Evolutionary conservation across 306 rosid genomes (phyloP).

Genomic region (Trifolium fragiferum): DNA sequence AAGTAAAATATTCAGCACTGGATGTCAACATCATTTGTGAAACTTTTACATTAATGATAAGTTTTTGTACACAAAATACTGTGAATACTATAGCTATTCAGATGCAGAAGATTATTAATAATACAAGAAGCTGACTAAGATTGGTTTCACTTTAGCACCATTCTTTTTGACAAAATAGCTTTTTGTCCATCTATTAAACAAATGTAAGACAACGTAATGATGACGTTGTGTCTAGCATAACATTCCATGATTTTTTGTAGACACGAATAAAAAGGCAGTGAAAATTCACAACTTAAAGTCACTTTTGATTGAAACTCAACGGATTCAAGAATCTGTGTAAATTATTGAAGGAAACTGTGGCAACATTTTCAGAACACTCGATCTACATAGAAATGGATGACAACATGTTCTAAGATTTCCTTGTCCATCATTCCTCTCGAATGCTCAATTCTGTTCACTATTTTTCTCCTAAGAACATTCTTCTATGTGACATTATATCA

Average conservation of each 20-base stretch:
- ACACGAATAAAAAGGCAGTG: background rate
- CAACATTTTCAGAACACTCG: background rate
- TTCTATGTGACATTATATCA: background rate
- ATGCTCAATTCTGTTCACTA: background rate
- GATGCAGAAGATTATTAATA: constrained; percentile 5
- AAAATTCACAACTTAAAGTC: constrained; percentile 1
- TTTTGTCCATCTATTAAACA: constrained; percentile 18
- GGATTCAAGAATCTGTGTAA: background rate
- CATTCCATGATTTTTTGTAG: constrained; percentile 13
- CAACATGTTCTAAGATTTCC: background rate
- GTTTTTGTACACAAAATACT: background rate
- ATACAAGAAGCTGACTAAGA: background rate
- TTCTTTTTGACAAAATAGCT: constrained; percentile 4
- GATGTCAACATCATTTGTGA: constrained; percentile 37
- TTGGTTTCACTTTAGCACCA: constrained; percentile 21
- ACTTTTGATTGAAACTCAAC: background rate
- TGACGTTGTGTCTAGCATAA: background rate
- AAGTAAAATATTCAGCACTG: constrained; percentile 31
- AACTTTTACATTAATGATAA: background rate
- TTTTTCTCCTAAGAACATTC: background rate
- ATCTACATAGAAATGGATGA: background rate
- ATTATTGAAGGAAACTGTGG: background rate
- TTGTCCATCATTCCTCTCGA: background rate
- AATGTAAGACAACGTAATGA: constrained; percentile 4
- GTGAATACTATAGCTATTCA: constrained; percentile 5